Evolutionary conservation across 2,329 filamentous ascomycete genomes (phyloP).

Genomic region (Gaeumannomyces tritici): DNA sequence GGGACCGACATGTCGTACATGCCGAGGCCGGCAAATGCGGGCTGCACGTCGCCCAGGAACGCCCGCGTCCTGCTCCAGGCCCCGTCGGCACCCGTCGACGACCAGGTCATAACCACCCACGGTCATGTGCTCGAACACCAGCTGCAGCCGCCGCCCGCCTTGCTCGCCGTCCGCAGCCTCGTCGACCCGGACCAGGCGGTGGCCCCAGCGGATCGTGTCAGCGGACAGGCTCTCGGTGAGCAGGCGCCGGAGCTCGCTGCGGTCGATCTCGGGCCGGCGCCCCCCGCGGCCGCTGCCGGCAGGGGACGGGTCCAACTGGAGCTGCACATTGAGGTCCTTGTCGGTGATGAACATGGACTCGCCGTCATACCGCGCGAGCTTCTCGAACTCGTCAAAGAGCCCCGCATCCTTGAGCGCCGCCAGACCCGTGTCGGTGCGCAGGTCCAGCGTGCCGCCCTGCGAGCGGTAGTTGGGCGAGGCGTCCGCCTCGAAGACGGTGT

Average conservation of each 20-base stretch:
- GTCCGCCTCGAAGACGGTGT: conserved; percentile 41
- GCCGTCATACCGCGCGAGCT: conserved; percentile 39
- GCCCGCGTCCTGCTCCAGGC: too few relatives aligned
- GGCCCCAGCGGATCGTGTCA: conserved; percentile 34
- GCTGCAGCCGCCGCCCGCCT: conserved; percentile 13
- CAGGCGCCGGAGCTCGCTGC: conserved; percentile 30
- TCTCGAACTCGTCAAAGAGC: conserved; percentile 34
- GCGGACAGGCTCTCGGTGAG: conserved; percentile 33
- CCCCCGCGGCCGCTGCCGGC: conserved; percentile 11
- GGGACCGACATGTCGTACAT: conserved; percentile 30
- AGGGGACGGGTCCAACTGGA: conserved; percentile 18
- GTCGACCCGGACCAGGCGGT: conserved; percentile 29
- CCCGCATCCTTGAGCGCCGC: conserved; percentile 38
- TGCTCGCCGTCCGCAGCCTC: conserved; percentile 5
- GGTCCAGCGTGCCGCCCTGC: conserved; percentile 44
- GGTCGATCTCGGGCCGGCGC: conserved; percentile 43
- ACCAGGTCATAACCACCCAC: conserved; percentile 27
- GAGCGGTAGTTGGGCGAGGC: conserved; percentile 29
- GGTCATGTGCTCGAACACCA: conserved; percentile 26
- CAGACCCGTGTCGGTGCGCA: conserved; percentile 41
- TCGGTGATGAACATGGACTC: conserved; percentile 38
- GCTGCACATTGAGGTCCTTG: conserved; percentile 24
- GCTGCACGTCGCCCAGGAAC: conserved; percentile 8
- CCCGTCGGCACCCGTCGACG: conserved; percentile 17
- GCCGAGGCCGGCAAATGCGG: conserved; percentile 34